Base-by-base conservation (phyloP, 805 yeast genomes). In the Candida adriatica region DNA sequence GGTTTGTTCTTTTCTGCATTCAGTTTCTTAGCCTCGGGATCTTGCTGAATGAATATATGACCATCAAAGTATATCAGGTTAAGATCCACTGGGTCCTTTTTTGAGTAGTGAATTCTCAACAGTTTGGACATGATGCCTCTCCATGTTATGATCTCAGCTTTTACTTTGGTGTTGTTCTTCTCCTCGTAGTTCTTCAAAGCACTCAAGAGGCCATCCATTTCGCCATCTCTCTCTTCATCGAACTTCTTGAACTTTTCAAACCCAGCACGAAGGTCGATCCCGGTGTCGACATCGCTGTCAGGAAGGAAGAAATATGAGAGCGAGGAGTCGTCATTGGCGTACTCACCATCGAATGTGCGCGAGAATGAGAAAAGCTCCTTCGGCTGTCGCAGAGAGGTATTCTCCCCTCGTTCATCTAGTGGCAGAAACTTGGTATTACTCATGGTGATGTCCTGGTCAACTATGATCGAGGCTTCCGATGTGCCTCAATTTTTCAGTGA, bases 271-370 rank as follows among this genome's bases (percentile, higher is more conserved):
- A 92, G 62, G 53, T 85, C 87, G 15, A 75, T 58, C 6, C 62
- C 61, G 6, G 67, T 70, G n/a, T 76, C 74, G n/a, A 82, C 49
- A 26, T 71, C 73, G 4, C 75, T 56, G 50, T 84, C 87, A 11
- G 95, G 94, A 18, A 90, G 64, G 53, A 86, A 92, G 60, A 68
- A 88, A 56, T 84, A 86, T n/a, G 68, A 61, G 31, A 85, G 56
- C 4, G 71, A 66, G 0, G 73, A 55, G 32, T 73, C 73, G 42
- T 75, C 78, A 8, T 72, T 56, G 5, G 58, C 51, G 18, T 70
- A 64, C 15, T 66, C 72, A 15, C 75, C 77, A 5, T 75, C 70
- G n/a, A 58, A 56, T 17, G 70, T 73, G 35, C 86, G 61, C 2
- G 90, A 75, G 51, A 64, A 90, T 4, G 72, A 55, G n/a, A 72